Evolutionary conservation across 2,329 filamentous ascomycete genomes (phyloP), one percentile per base, ranked within the genome.

Genomic region (Kalmusia sp.): DNA sequence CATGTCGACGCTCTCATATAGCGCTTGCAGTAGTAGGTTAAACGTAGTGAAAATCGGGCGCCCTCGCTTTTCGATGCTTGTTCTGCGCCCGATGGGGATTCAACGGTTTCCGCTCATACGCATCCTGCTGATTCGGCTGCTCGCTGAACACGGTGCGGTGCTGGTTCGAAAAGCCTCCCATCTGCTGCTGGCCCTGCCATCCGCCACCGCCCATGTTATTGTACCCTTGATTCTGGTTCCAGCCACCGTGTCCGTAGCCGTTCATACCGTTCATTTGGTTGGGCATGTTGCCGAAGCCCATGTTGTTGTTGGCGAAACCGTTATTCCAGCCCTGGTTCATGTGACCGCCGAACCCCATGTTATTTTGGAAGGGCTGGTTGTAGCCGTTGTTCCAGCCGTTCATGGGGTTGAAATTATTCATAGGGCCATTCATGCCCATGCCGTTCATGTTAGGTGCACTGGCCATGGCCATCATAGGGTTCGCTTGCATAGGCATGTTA

Each of bases 101-200:
- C 57, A 98, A 91, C 0, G 95, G 95, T 74, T 96, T 93, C 52
- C 95, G 86, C 73, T 98, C 96, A 77, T 99, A 99, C 6, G 95
- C 91, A 52, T 96, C 92, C 51, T 96, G 91, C 59, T 86, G 86
- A 53, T 83, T 87, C 2, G 83, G 82, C 54, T 80, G 77, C 11
- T 80, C 79, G 28, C 78, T 78, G 63, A 84, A 82, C 30, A 77
- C 70, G 21, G 79, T 82, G 49, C 81, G 76, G 64, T 86, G 84
- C 64, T 87, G 84, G 61, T 86, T 86, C 11, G 82, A 77, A 56
- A 86, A 86, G 63, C 74, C 38, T 63, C 59, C 44, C 49, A 60
- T 31, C 33, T 40, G 61, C 51, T 68, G 58, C 38, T 55, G 54
- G 34, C 69, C 46, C 24, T 48, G 43, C 41, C 40, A 52, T 9